Percentiles rank a stretch among this genome's conserved stretches.
Conservation (phyloP, 73 alveolate genomes). For the Durusdinium trenchii region DNA sequence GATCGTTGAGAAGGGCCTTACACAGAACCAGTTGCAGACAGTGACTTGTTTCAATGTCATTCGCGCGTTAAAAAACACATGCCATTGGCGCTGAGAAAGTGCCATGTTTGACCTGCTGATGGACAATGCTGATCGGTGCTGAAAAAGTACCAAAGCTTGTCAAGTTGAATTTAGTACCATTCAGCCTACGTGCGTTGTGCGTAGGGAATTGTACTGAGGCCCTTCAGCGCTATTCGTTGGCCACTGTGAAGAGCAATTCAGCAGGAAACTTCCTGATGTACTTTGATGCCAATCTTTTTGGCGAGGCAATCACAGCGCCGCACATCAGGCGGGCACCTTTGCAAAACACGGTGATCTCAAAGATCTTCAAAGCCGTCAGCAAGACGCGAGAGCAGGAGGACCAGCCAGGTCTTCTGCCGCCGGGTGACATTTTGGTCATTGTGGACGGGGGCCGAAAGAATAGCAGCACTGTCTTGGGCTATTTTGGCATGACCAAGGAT, state of each 20-base stretch:
- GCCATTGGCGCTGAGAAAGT: no score
- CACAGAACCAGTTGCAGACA: background rate
- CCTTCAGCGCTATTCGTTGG: background rate
- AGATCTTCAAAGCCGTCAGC: background rate
- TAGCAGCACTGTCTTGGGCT: background rate
- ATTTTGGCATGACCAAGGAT: conserved; percentile 12
- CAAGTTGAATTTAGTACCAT: background rate
- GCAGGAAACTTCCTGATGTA: background rate
- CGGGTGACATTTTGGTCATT: conserved; percentile 4
- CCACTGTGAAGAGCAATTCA: background rate
- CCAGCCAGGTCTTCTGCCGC: background rate
- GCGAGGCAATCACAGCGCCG: conserved; percentile 29
- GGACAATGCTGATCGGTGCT: no score
- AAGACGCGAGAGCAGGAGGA: background rate
- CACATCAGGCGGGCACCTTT: background rate
- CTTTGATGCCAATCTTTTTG: background rate
- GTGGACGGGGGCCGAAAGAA: background rate
- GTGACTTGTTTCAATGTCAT: no score
- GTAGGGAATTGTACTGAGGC: background rate
- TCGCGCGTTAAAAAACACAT: no score
- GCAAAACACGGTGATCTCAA: background rate
- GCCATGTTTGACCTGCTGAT: no score
- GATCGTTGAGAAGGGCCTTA: background rate
- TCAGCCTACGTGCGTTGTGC: background rate
- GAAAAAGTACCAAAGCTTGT: no score